Evolutionary conservation across 169 alveolate species (phyloP).

Genomic region (Plasmodium gallinaceum): DNA sequence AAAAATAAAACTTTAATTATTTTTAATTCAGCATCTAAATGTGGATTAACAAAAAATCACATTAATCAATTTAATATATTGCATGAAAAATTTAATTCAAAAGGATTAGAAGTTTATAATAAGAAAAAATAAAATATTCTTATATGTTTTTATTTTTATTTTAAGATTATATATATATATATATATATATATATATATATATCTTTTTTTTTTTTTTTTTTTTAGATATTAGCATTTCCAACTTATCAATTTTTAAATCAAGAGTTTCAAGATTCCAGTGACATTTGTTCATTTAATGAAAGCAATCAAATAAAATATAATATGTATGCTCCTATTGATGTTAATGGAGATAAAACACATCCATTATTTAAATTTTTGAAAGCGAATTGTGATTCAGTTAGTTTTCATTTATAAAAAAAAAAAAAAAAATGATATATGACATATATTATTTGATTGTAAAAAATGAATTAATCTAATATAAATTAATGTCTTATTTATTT

Average conservation of each 20-base stretch:
- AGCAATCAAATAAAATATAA: slow-evolving; percentile 25
- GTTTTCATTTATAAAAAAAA: not conserved
- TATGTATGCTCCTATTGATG: slow-evolving; percentile 52
- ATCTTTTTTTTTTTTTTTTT: not conserved
- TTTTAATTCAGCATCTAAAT: slow-evolving; percentile 66
- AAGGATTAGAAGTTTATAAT: slow-evolving; percentile 43
- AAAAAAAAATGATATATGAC: not conserved
- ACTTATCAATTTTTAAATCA: slow-evolving; percentile 44
- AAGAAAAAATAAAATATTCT: not conserved
- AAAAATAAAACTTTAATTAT: slow-evolving; percentile 49
- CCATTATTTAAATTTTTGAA: slow-evolving; percentile 45
- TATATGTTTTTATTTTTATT: not conserved
- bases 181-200: no score
- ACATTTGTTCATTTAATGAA: slow-evolving; percentile 43
- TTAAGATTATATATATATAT: not conserved
- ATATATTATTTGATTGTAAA: not conserved
- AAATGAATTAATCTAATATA: not conserved
- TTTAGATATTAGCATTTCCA: slow-evolving; percentile 42
- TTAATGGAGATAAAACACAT: slow-evolving; percentile 57
- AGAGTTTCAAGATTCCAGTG: slow-evolving; percentile 22
- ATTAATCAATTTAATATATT: slow-evolving; percentile 33
- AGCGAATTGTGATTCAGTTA: slow-evolving; percentile 40
- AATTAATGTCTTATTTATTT: not conserved
- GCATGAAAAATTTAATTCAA: slow-evolving; percentile 9
- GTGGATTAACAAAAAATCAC: slow-evolving; percentile 62